Base-by-base conservation (phyloP, 2,329 filamentous ascomycete species). In the Macroventuria anomochaeta region DNA sequence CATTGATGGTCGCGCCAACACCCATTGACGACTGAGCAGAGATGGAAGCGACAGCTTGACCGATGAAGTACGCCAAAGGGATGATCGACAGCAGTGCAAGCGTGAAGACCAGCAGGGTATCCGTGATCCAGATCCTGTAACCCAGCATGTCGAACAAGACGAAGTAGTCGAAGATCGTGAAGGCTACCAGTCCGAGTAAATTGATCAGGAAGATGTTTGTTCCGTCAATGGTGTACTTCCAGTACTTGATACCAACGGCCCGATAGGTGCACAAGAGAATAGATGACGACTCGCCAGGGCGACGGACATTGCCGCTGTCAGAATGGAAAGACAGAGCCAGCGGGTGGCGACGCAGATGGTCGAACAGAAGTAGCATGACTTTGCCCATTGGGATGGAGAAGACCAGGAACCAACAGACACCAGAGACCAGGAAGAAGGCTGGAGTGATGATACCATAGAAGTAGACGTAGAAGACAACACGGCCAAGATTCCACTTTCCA, bases 191-290 rank as follows among this genome's bases (percentile, higher is more conserved):
- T 11, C 86, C 89, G 78, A 97, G 91, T 52, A 99, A 84, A 73
- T 99, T 99, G 80, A 99, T 97, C 62, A 99, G 85, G 78, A 99
- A 97, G 71, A 99, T 96, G 77, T 99, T 99, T 57, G 95, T 99
- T 49, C 95, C 96, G 71, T 99, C 95, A 53, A 99, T 83, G 3
- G 95, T 99, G 77, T 99, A 99, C 77, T 99, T 99, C 93, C 96
- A 99, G 80, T 99, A 99, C 75, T 93, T 93, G 63, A 87, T 82
- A 11, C 95, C 95, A 11, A 96, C 93, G 36, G 95, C 95, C 53
- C 96, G 89, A 77, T 99, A 99, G 5, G 95, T 99, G 82, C 95
- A 99, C 28, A 99, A 83, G 15, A 99, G 81, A 57, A 99, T 93
- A 10, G 93, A 93, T 38, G 91, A 89, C 17, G 89, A 86, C 13